Evolutionary conservation across 176 grass and related monocot genomes (phyloP).

Genomic region (Musa itinerans): DNA sequence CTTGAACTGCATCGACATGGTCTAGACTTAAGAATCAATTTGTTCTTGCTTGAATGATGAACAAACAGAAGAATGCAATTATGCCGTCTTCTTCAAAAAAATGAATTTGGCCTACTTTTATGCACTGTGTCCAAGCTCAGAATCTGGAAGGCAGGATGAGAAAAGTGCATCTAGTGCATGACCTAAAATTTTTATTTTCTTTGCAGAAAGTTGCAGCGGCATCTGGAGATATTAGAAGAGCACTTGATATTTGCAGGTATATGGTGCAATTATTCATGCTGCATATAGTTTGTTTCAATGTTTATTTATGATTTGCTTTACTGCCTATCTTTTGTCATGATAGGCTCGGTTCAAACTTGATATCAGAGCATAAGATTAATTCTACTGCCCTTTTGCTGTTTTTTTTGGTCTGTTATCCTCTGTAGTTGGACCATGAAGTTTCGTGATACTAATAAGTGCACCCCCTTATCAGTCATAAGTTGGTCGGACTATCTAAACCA

Average conservation of each 20-base stretch:
- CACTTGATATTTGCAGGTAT: constrained; percentile 88
- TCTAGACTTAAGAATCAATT: no score
- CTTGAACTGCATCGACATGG: neutral
- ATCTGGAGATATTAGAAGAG: constrained; percentile 93
- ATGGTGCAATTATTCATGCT: constrained; percentile 4
- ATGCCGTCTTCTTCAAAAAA: no score
- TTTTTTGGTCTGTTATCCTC: no score
- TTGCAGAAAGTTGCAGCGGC: constrained; percentile 52
- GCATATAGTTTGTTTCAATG: constrained; percentile 5
- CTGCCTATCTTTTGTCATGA: neutral
- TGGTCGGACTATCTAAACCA: no score
- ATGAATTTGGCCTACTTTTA: no score
- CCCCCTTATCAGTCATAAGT: no score
- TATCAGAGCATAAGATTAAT: no score
- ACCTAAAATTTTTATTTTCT: neutral
- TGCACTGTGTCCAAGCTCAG: neutral
- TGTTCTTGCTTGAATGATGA: no score
- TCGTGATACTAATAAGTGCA: no score
- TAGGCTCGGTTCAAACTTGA: neutral
- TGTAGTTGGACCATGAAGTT: no score
- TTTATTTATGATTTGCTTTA: neutral
- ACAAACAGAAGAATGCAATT: no score
- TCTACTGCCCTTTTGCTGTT: no score
- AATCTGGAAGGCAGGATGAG: neutral
- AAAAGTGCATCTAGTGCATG: neutral